phyloP scores from a whole-genome alignment of 495 filamentous ascomycete genomes.

The Aspergillus olivimuriae region DNA sequence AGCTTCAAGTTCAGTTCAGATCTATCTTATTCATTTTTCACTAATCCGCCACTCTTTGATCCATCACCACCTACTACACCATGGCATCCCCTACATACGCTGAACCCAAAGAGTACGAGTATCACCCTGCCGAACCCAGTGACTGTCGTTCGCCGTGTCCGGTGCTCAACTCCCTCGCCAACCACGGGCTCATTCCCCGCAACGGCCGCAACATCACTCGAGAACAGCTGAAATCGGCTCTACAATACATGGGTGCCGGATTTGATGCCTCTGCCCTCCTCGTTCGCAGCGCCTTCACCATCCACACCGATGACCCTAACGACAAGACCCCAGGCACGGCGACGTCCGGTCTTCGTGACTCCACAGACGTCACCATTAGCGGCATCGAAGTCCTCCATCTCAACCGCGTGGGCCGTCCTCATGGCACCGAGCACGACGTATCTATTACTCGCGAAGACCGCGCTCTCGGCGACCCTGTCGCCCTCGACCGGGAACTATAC shows the following conservation, averaged over 20 bases:
- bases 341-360: slow-evolving; percentile 9
- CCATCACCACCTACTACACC: background rate
- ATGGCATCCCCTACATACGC: no score
- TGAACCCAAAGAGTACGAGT: slow-evolving; percentile 4
- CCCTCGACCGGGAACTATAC: slow-evolving; percentile 7
- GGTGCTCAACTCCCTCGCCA: slow-evolving; percentile 14
- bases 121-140: background rate
- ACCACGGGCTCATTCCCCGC: slow-evolving; percentile 11
- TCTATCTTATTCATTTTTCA: no score
- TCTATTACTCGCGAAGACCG: slow-evolving; percentile 15
- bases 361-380: slow-evolving; percentile 3
- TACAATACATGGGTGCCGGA: slow-evolving; percentile 9
- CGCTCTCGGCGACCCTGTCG: slow-evolving; percentile 9
- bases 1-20: no score
- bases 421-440: slow-evolving; percentile 15
- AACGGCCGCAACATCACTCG: slow-evolving; percentile 13
- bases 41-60: background rate
- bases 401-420: slow-evolving; percentile 11
- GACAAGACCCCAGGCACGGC: slow-evolving; percentile 1
- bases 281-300: slow-evolving; percentile 7
- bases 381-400: slow-evolving; percentile 9
- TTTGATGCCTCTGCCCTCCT: background rate
- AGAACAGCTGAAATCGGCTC: slow-evolving; percentile 5
- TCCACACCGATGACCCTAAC: slow-evolving; percentile 7
- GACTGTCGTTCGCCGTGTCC: slow-evolving; percentile 13